Evolutionary conservation across 1,284 basidiomycete genomes (phyloP), one percentile per base, ranked within the genome.

Genomic region (Apiotrichum brassicae): DNA sequence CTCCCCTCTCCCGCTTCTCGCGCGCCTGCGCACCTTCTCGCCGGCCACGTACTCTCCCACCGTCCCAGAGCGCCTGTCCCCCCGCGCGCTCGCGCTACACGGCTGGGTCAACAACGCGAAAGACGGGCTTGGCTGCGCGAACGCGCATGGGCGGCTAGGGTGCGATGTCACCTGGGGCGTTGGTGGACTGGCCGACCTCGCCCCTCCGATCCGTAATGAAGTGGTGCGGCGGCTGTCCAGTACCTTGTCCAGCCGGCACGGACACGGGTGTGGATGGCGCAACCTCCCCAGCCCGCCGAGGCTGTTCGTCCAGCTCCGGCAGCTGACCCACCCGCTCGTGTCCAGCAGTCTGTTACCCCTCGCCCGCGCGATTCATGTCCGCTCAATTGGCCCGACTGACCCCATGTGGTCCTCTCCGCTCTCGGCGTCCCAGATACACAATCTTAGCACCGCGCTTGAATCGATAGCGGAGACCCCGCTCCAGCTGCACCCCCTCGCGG

Each of bases 1-100:
- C 54, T 65, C 65, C 0, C 61, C 65, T 1, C 57, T 68, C 0
- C 56, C 61, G 4, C 53, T 69, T 12, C 57, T 71, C n/a, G 38
- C 57, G 8, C 49, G 67, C 24, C 47, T 71, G 14, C 48, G 58
- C 25, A 68, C 67, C 2, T 68, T 55, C 41, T 41, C 54, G 25
- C 53, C 59, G 4, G 50, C 48, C 7, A 33, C 53, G 1, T 61
- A 56, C 43, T 48, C 60, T 11, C 39, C 55, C 14, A 24, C 33
- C 3, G 26, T 54, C 12, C 50, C 58, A 25, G 3, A 33, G 7
- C 24, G 46, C 7, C 47, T 71, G 1, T 51, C 55, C 12, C 50
- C 64, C 0, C 24, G 46, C 9, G 46, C 42, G 1, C 52, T 59
- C 11, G 61, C 65, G 3, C 37, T 60, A 3, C 35, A 56, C 6